phyloP scores from a whole-genome alignment of 2,329 filamentous ascomycete genomes.

The Pseudogymnoascus sp. region DNA sequence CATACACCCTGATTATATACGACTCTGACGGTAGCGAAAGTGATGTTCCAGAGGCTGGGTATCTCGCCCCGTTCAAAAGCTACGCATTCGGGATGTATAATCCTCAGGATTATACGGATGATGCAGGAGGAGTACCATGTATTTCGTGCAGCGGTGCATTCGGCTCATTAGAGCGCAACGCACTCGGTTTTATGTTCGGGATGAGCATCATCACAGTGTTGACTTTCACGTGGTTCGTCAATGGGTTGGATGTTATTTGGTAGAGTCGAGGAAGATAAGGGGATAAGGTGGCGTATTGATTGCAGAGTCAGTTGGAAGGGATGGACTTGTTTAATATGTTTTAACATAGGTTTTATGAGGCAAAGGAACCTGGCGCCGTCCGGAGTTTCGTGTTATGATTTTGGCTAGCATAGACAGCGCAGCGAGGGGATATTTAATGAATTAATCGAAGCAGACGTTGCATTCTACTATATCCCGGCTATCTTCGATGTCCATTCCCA shows the following conservation, averaged over 20 bases:
- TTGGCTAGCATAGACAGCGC: not conserved
- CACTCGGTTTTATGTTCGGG: conserved; percentile 42
- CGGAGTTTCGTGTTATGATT: not conserved
- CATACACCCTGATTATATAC: conserved; percentile 56
- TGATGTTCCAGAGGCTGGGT: conserved; percentile 47
- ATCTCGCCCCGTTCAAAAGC: conserved; percentile 41
- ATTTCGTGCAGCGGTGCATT: conserved; percentile 38
- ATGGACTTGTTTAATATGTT: not conserved
- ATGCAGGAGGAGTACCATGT: conserved; percentile 22
- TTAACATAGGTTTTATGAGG: conserved; percentile 1
- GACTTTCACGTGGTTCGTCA: conserved; percentile 59
- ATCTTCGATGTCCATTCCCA: not conserved
- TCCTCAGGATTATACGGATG: conserved; percentile 41
- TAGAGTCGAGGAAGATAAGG: not conserved
- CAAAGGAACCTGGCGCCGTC: not conserved
- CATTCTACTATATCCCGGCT: not conserved
- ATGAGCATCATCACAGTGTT: conserved; percentile 51
- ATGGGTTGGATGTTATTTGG: conserved; percentile 33
- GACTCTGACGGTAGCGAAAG: conserved; percentile 47
- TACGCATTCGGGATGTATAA: conserved; percentile 55
- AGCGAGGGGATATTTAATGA: not conserved
- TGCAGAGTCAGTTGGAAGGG: not conserved
- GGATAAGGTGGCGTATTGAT: conserved; percentile 4
- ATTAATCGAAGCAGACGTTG: not conserved
- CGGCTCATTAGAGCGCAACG: conserved; percentile 39